A percentile compares a stretch with the other conserved stretches of the same genome.
These are phyloP conservation scores for Clavispora fructus DNA, from an alignment of 805 yeast genomes.

Conservation along the genomic window DNA sequence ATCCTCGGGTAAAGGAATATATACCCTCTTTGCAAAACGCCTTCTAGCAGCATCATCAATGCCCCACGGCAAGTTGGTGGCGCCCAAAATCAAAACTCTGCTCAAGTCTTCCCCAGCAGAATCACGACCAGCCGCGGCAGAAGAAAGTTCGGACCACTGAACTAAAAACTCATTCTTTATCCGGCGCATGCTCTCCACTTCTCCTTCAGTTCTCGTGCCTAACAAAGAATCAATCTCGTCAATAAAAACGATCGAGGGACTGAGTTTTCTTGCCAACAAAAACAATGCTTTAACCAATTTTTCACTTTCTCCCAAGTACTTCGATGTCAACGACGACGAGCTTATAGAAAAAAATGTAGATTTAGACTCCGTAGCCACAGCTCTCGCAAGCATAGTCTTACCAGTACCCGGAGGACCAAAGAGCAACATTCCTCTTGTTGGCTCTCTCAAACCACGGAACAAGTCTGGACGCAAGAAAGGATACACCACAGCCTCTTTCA, in stretches of 20 bases:
- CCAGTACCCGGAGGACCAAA: conserved; percentile 99
- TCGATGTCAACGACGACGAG: conserved; percentile 85
- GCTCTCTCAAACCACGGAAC: conserved; percentile 86
- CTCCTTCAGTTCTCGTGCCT: conserved; percentile 70
- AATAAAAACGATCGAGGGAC: conserved; percentile 91
- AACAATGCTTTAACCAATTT: conserved; percentile 87
- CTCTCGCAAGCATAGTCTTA: conserved; percentile 93
- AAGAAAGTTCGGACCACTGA: conserved; percentile 90
- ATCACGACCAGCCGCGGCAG: conserved; percentile 73
- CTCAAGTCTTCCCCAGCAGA: conserved; percentile 31
- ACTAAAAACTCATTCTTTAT: conserved; percentile 90
- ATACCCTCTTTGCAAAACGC: conserved; percentile 84
- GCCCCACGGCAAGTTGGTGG: conserved; percentile 95
- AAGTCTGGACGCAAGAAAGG: conserved; percentile 93
- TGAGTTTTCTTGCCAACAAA: conserved; percentile 72
- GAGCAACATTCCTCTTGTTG: conserved; percentile 90
- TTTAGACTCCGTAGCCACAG: conserved; percentile 92
- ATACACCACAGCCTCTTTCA: conserved; percentile 93
- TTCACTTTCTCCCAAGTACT: conserved; percentile 88
- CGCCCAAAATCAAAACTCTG: conserved; percentile 86
- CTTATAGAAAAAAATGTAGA: conserved; percentile 90
- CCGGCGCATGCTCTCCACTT: conserved; percentile 82
- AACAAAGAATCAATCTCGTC: conserved; percentile 93
- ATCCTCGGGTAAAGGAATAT: conserved; percentile 88
- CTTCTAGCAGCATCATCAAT: conserved; percentile 96